Evolutionary conservation across 1,139 yeast species (phyloP).

Genomic region (Geotrichum aggregatum): DNA sequence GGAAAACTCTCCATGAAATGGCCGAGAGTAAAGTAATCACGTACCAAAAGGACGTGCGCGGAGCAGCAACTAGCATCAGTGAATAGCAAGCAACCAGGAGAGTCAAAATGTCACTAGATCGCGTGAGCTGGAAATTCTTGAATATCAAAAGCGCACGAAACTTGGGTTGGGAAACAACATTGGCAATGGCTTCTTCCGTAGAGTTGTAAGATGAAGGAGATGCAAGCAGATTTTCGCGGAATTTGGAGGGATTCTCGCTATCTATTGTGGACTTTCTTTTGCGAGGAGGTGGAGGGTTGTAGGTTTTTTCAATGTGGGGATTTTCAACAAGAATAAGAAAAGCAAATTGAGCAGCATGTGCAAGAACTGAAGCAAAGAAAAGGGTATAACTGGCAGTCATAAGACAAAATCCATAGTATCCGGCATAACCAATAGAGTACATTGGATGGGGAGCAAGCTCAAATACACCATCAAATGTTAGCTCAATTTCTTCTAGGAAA

Average conservation of each 20-base stretch:
- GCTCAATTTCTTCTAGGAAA: slow-evolving; percentile 72
- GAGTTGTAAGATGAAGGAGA: slow-evolving; percentile 6
- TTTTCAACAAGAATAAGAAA: slow-evolving; percentile 76
- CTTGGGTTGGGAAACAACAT: slow-evolving; percentile 20
- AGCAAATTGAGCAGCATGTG: slow-evolving; percentile 75
- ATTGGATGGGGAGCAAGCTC: slow-evolving; percentile 92
- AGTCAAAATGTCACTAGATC: slow-evolving; percentile 63
- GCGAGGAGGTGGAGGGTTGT: slow-evolving; percentile 42
- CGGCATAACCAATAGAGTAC: slow-evolving; percentile 88
- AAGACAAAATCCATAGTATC: slow-evolving; percentile 80
- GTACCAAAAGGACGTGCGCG: slow-evolving; percentile 32
- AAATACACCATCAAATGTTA: slow-evolving; percentile 85
- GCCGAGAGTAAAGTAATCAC: slow-evolving; percentile 47
- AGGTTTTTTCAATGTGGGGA: slow-evolving; percentile 83
- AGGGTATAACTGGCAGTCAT: slow-evolving; percentile 74
- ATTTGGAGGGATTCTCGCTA: slow-evolving; percentile 13
- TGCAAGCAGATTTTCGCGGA: slow-evolving; percentile 10
- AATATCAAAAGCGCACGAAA: slow-evolving; percentile 55
- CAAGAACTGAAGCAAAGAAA: slow-evolving; percentile 64
- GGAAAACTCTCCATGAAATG: slow-evolving; percentile 49
- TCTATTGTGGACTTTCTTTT: slow-evolving; percentile 22
- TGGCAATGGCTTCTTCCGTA: slow-evolving; percentile 1
- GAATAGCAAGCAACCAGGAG: slow-evolving; percentile 47
- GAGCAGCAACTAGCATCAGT: slow-evolving; percentile 48
- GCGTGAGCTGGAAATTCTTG: slow-evolving; percentile 57